phyloP scores from a whole-genome alignment of 441 rosid species.

The Breynia disticha region DNA sequence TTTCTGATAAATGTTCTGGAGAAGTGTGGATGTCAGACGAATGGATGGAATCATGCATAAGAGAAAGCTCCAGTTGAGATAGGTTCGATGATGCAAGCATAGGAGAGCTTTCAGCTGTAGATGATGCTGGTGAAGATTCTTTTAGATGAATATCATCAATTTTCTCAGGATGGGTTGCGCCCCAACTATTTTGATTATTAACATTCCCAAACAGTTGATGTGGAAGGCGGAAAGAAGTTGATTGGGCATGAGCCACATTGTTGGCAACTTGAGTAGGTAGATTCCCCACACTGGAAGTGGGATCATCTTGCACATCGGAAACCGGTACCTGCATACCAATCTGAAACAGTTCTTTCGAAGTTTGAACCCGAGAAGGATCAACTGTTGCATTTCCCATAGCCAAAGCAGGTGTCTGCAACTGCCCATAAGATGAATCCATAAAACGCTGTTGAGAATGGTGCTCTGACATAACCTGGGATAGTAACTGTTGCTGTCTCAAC shows the following conservation, averaged over 20 bases:
- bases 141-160: slow-evolving; percentile 28
- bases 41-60: slow-evolving; percentile 23
- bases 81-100: slow-evolving; percentile 24
- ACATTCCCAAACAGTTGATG: slow-evolving; percentile 44
- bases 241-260: slow-evolving; percentile 33
- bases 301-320: slow-evolving; percentile 43
- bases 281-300: slow-evolving; percentile 27
- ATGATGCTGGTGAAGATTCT: slow-evolving; percentile 29
- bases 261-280: slow-evolving; percentile 31
- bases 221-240: slow-evolving; percentile 41
- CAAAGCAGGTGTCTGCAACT: slow-evolving; percentile 33
- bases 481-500: slow-evolving; percentile 70
- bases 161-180: slow-evolving; percentile 29
- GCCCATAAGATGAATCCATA: slow-evolving; percentile 55
- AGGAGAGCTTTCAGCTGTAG: slow-evolving; percentile 24
- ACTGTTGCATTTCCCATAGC: slow-evolving; percentile 39
- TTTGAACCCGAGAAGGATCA: slow-evolving; percentile 48
- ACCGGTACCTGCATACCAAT: slow-evolving; percentile 40
- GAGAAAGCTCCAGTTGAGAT: slow-evolving; percentile 21
- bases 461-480: slow-evolving; percentile 69
- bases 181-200: slow-evolving; percentile 31
- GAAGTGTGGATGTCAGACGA: slow-evolving; percentile 23
- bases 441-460: slow-evolving; percentile 50
- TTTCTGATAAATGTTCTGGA: slow-evolving; percentile 27
- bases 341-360: slow-evolving; percentile 44